Conservation (phyloP, 2,329 filamentous ascomycete genomes). For the Fusarium bactridioides region DNA sequence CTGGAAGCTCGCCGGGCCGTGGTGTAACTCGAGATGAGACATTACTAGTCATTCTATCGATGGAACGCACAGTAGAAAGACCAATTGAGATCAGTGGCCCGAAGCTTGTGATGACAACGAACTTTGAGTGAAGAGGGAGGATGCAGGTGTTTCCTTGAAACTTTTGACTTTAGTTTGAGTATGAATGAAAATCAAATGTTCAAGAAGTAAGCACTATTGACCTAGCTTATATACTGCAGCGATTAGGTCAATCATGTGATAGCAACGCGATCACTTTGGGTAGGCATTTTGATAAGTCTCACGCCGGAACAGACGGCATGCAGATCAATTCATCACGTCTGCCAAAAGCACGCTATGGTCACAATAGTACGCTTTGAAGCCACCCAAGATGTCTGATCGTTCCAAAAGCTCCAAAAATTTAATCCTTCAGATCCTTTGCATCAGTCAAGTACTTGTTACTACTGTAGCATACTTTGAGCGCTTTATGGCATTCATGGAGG, state of each 20-base stretch:
- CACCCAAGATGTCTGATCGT: neutral
- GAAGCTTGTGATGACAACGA: neutral
- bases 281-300: accelerated
- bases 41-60: neutral
- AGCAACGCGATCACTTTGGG: accelerated
- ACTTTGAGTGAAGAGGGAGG: accelerated
- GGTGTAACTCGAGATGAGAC: neutral
- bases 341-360: accelerated
- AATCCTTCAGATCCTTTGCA: accelerated
- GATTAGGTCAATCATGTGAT: neutral
- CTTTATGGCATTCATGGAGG: neutral
- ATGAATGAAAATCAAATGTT: neutral
- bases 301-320: neutral
- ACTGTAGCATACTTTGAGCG: accelerated
- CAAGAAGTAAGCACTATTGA: too few relatives aligned
- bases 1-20: neutral
- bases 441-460: accelerated
- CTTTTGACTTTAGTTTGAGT: accelerated
- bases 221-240: neutral
- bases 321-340: neutral
- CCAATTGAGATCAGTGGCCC: accelerated
- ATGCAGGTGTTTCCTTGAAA: neutral
- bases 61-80: neutral
- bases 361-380: neutral
- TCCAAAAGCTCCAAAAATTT: neutral